A percentile compares a stretch with the other conserved stretches of the same genome.
Conservation (phyloP, 1,284 basidiomycete genomes). For the Pisolithus thermaeus region DNA sequence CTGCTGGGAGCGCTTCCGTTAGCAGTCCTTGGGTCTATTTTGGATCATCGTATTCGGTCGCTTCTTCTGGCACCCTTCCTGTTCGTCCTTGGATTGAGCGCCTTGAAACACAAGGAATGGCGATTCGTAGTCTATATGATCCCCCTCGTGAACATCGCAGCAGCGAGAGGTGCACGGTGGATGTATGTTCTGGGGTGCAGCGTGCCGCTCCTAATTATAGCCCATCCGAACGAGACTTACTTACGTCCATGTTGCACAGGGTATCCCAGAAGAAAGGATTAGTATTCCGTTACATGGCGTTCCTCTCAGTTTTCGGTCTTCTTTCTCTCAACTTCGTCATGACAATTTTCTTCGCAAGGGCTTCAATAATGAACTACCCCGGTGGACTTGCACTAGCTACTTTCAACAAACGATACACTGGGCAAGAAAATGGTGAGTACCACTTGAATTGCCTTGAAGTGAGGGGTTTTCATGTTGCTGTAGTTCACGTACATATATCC, state of each 20-base stretch:
- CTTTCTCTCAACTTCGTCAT: conserved; percentile 46
- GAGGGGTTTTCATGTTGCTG: neutral
- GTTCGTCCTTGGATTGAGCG: conserved; percentile 68
- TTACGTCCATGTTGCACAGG: conserved; percentile 23
- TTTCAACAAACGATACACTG: conserved; percentile 51
- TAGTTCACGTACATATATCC: conserved; percentile 69
- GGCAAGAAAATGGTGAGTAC: conserved; percentile 29
- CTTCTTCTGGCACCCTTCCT: conserved; percentile 48
- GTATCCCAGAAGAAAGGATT: conserved; percentile 41
- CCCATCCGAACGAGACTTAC: no score
- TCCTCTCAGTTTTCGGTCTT: conserved; percentile 40
- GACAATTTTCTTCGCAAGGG: conserved; percentile 48
- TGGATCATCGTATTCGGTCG: conserved; percentile 44
- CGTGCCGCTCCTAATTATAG: neutral
- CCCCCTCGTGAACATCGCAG: conserved; percentile 77
- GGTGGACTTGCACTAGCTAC: conserved; percentile 72
- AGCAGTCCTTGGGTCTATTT: conserved; percentile 43
- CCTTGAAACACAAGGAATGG: conserved; percentile 91
- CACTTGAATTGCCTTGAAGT: neutral
- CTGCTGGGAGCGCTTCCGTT: conserved; percentile 67
- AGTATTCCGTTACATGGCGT: conserved; percentile 39
- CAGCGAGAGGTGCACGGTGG: conserved; percentile 57
- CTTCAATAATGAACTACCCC: conserved; percentile 82
- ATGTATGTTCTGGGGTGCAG: conserved; percentile 42
- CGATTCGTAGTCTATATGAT: conserved; percentile 88